A percentile compares a stretch with the other conserved stretches of the same genome.
These are phyloP conservation scores for Angomonas deanei DNA, from an alignment of 208 protist species.

Conservation along the genomic window DNA sequence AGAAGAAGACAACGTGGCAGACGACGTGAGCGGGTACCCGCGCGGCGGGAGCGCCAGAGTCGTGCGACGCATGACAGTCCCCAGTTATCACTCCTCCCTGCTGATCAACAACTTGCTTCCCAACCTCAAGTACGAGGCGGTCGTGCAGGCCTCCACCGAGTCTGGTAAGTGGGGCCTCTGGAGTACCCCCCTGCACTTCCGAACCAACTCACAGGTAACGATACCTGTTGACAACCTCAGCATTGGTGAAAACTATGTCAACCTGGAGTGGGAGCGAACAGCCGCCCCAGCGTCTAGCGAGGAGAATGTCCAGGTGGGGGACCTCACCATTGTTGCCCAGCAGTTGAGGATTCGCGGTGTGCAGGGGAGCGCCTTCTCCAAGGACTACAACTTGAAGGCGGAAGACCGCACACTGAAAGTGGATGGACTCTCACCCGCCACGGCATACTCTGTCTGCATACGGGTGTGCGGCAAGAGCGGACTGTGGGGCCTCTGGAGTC, in stretches of 20 bases:
- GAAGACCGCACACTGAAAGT: conserved; percentile 85
- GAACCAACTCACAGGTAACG: conserved; percentile 81
- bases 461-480: conserved; percentile 78
- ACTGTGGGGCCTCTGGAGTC: conserved; percentile 84
- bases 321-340: conserved; percentile 82
- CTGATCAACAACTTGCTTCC: conserved; percentile 72
- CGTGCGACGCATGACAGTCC: conserved; percentile 42
- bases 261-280: conserved; percentile 76
- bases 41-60: conserved; percentile 71
- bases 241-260: conserved; percentile 92
- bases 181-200: conserved; percentile 79
- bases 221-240: conserved; percentile 82
- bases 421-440: conserved; percentile 72
- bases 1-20: conserved; percentile 26
- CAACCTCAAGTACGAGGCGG: conserved; percentile 81
- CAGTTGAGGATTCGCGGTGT: conserved; percentile 86
- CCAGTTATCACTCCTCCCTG: conserved; percentile 80
- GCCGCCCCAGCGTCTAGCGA: conserved; percentile 2
- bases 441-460: conserved; percentile 86
- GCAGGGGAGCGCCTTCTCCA: conserved; percentile 55
- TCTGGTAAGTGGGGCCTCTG: conserved; percentile 86
- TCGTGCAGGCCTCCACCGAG: conserved; percentile 78
- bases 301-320: conserved; percentile 45
- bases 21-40: conserved; percentile 64
- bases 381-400: conserved; percentile 75